Evolutionary conservation across 169 alveolate species (phyloP).

Genomic region (Neospora caninum): DNA sequence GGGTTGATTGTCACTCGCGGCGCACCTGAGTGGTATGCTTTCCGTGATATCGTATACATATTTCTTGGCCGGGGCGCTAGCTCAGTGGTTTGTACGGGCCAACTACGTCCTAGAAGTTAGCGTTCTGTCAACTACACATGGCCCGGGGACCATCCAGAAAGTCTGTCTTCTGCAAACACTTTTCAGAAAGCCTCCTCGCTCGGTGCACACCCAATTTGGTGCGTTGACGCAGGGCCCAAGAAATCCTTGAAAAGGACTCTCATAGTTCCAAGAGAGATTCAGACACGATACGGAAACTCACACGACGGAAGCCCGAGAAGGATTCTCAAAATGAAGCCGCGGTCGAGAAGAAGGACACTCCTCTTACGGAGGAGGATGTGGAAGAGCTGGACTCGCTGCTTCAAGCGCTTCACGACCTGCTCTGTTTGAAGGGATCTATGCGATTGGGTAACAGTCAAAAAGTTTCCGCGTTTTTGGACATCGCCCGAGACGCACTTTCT

Average conservation of each 20-base stretch:
- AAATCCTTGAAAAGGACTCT: neutral
- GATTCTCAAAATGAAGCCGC: neutral
- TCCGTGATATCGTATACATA: too few species aligned
- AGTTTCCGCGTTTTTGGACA: neutral
- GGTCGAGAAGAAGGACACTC: neutral
- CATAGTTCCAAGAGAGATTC: constrained; percentile 4
- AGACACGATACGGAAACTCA: neutral
- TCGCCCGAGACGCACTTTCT: neutral
- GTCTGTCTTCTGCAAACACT: too few species aligned
- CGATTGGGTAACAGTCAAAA: neutral
- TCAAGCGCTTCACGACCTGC: neutral
- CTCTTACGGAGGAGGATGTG: neutral
- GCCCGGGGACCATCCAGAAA: too few species aligned
- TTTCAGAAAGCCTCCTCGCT: too few species aligned
- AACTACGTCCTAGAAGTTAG: too few species aligned
- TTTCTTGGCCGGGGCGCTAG: too few species aligned
- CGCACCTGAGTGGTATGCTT: too few species aligned
- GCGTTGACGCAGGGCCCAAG: constrained; percentile 19
- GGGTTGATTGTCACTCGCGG: too few species aligned
- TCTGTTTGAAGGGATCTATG: neutral
- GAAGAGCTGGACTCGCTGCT: neutral
- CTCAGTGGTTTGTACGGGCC: too few species aligned
- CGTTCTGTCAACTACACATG: too few species aligned
- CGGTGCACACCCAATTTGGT: too few species aligned
- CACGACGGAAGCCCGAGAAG: constrained; percentile 12